Conservation (phyloP, 257 asterid genomes). For the Datura wrightii region DNA sequence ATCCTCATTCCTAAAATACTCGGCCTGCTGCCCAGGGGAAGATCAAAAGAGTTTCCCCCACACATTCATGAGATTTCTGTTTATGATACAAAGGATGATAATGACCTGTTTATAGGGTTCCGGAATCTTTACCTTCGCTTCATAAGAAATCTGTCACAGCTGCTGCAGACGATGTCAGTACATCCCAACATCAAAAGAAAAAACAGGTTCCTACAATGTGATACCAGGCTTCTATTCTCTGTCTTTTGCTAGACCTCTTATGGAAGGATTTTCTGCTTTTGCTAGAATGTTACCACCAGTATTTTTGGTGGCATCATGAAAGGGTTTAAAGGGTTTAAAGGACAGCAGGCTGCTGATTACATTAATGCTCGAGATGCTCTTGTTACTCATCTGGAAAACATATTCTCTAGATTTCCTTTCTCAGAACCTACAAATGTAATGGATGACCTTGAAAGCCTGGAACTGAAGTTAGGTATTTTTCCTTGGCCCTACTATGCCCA, state of each 20-base stretch:
- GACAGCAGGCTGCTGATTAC: slow-evolving; percentile 47
- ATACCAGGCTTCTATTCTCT: slow-evolving; percentile 28
- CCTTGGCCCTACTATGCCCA: slow-evolving; percentile 32
- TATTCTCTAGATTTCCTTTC: slow-evolving; percentile 88
- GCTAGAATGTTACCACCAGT: slow-evolving; percentile 63
- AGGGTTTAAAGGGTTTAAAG: slow-evolving; percentile 79
- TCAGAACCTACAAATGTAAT: slow-evolving; percentile 52
- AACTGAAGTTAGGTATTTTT: slow-evolving; percentile 69
- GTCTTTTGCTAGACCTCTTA: slow-evolving; percentile 31
- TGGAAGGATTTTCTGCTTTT: slow-evolving; percentile 39
- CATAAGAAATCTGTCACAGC: slow-evolving; percentile 76
- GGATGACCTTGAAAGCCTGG: slow-evolving; percentile 52
- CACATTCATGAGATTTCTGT: neutral
- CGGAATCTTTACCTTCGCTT: slow-evolving; percentile 68
- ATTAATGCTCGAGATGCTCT: slow-evolving; percentile 58
- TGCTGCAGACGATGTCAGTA: slow-evolving; percentile 58
- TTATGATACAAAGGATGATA: slow-evolving; percentile 33
- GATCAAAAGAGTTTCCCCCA: neutral
- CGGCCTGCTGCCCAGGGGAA: neutral
- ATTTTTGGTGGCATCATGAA: slow-evolving; percentile 72
- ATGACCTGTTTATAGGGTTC: slow-evolving; percentile 55
- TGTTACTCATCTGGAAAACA: slow-evolving; percentile 68
- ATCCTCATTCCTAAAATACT: neutral
- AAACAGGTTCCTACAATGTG: slow-evolving; percentile 50
- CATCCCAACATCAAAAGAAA: slow-evolving; percentile 58